Evolutionary conservation across 2,329 filamentous ascomycete genomes (phyloP).

Genomic region (Fusarium paranaense): DNA sequence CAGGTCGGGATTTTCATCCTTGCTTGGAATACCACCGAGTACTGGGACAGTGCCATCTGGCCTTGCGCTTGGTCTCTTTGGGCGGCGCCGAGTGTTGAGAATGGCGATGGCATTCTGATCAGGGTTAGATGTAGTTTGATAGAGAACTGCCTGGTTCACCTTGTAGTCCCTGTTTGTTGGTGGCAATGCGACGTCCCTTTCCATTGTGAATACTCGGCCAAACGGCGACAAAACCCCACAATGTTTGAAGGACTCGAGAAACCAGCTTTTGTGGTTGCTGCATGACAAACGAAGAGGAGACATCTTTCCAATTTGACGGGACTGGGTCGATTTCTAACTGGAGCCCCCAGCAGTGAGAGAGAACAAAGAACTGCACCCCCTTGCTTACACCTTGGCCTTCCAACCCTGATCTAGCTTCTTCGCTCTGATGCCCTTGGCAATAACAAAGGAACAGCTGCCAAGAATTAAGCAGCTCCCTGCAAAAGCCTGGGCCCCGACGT

Average conservation of each 20-base stretch:
- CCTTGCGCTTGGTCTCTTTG: neutral
- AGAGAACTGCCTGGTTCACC: neutral
- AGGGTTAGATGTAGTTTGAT: neutral
- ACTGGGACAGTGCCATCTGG: neutral
- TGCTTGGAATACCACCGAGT: neutral
- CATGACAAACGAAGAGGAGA: neutral
- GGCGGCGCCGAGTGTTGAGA: neutral
- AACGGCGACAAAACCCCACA: neutral
- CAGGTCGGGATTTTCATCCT: neutral
- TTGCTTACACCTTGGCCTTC: slow-evolving; percentile 1
- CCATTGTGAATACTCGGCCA: neutral
- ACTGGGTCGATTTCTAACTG: neutral
- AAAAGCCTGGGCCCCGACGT: slow-evolving; percentile 62
- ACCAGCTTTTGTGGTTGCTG: neutral
- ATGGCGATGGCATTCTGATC: neutral
- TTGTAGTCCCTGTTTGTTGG: neutral
- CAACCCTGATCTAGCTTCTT: slow-evolving; percentile 7
- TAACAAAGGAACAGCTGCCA: slow-evolving; percentile 8
- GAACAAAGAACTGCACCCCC: neutral
- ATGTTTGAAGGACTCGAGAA: neutral
- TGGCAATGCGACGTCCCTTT: fast-evolving
- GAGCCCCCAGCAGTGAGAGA: neutral
- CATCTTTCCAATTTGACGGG: neutral
- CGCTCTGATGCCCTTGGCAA: slow-evolving; percentile 1
- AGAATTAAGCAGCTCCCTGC: slow-evolving; percentile 44